These are phyloP conservation scores for Pleurotus eryngii DNA, from an alignment of 768 basidiomycete genomes.

Conservation along the genomic window DNA sequence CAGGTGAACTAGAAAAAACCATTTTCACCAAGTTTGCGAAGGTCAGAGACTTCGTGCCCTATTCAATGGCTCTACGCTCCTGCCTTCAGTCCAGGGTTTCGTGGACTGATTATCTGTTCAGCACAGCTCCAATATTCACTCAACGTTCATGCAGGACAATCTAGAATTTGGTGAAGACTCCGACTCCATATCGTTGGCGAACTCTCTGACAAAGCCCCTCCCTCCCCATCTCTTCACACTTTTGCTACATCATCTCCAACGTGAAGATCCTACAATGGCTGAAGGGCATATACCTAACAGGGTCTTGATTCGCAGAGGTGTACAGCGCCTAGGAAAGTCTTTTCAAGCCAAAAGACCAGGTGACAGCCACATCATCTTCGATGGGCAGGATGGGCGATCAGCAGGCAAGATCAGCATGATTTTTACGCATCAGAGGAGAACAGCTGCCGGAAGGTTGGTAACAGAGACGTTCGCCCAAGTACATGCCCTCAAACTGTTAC, in stretches of 20 bases:
- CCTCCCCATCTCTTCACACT: not conserved
- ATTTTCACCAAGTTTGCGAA: no score
- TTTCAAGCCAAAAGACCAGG: not conserved
- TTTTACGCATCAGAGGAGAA: slow-evolving; percentile 7
- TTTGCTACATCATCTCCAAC: not conserved
- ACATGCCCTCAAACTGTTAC: not conserved
- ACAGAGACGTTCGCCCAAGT: slow-evolving; percentile 7
- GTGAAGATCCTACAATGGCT: not conserved
- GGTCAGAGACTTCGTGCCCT: no score
- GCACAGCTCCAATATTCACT: no score
- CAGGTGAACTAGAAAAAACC: no score
- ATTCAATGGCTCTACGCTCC: no score
- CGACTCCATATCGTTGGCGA: no score
- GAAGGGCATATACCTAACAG: not conserved
- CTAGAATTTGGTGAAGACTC: no score
- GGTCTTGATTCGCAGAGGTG: not conserved
- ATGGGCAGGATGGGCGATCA: not conserved
- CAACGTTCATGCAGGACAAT: no score
- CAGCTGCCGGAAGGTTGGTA: not conserved
- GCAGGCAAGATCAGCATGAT: slow-evolving; percentile 9
- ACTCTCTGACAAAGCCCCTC: not conserved
- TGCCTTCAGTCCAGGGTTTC: no score
- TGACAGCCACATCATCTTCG: slow-evolving; percentile 10
- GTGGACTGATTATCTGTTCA: no score
- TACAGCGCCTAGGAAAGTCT: not conserved